Evolutionary conservation across 2,329 filamentous ascomycete species (phyloP).

Genomic region (Stagonosporopsis chrysanthemi): DNA sequence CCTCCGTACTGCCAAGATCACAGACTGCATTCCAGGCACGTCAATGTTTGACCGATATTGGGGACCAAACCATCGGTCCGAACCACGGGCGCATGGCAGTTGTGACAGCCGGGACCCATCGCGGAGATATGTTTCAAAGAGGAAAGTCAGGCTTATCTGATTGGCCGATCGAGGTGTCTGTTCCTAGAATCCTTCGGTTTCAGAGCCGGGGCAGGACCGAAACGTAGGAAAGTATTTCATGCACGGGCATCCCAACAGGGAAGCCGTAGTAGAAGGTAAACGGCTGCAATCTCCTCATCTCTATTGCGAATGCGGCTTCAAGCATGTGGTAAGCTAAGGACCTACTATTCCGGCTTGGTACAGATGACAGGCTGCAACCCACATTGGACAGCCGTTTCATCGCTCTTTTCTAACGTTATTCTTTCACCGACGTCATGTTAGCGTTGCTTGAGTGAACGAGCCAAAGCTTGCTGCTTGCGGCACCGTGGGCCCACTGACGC

Average conservation of each 20-base stretch:
- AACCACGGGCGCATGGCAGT: slow-evolving; percentile 5
- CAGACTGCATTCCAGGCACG: slow-evolving; percentile 18
- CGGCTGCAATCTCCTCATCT: slow-evolving; percentile 4
- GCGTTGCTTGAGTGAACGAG: slow-evolving; percentile 4
- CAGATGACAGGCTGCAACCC: neutral
- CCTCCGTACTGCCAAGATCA: slow-evolving; percentile 7
- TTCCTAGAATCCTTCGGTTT: slow-evolving; percentile 7
- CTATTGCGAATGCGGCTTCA: neutral
- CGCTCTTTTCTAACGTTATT: neutral
- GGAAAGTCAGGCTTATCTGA: slow-evolving; percentile 10
- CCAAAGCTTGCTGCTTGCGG: slow-evolving; percentile 6
- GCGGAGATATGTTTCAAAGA: slow-evolving; percentile 11
- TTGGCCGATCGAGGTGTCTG: slow-evolving; percentile 3
- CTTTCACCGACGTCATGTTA: slow-evolving; percentile 1
- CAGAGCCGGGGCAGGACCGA: slow-evolving; percentile 12
- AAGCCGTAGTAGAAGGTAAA: neutral
- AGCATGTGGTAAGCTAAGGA: neutral
- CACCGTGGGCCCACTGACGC: slow-evolving; percentile 9
- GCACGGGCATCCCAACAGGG: slow-evolving; percentile 11
- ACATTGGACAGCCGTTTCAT: neutral
- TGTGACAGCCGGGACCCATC: slow-evolving; percentile 3
- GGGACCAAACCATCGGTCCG: slow-evolving; percentile 10
- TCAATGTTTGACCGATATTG: slow-evolving; percentile 19
- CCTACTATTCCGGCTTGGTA: neutral
- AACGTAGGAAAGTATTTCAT: slow-evolving; percentile 7